Evolutionary conservation across 495 filamentous ascomycete species (phyloP), one percentile per base, ranked within the genome.

Genomic region (Tuber indicum): DNA sequence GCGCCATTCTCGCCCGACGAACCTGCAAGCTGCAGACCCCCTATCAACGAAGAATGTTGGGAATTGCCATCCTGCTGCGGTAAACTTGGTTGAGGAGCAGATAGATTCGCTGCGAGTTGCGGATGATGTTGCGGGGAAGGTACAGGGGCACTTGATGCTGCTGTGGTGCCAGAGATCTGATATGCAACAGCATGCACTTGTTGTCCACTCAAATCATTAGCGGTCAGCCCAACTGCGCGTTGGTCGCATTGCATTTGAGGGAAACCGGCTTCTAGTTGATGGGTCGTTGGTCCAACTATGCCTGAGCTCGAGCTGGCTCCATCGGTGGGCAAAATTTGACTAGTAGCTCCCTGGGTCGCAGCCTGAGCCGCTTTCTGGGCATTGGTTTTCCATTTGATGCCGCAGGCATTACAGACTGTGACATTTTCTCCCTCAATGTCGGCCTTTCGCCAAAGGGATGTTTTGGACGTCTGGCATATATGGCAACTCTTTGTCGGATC

Each of bases 391-490:
- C 78, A 84, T 69, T 84, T 82, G 21, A 84, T 82, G 5, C 83
- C 83, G 46, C 80, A 84, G 23, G 82, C 82, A 75, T 84, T 84
- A 75, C 82, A 84, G 3, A 84, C 82, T n/a, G 82, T 84, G 42
- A 82, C 82, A 42, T 82, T 80, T 72, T 83, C 82, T 14, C 80
- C 80, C 23, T 84, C 76, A 39, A 84, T 79, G 72, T 83, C 82
- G 39, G 82, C 82, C 71, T 84, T 84, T 16, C 82, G 77, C 82
- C 82, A 84, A 14, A 84, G 77, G 12, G 77, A 80, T 17, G 82
- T 84, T 44, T 84, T 81, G 19, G 77, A 80, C 7, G 82, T 84
- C 62, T 83, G 75, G 73, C 82, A 84, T 41, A 84, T 75, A 43
- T 76, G 77, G 69, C 82, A 84, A 23, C 73, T 82, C 62, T 84